Percentiles rank a stretch among this genome's conserved stretches.
Evolutionary conservation across 2,329 filamentous ascomycete genomes (phyloP).

Genomic region (Claviceps cyperi): DNA sequence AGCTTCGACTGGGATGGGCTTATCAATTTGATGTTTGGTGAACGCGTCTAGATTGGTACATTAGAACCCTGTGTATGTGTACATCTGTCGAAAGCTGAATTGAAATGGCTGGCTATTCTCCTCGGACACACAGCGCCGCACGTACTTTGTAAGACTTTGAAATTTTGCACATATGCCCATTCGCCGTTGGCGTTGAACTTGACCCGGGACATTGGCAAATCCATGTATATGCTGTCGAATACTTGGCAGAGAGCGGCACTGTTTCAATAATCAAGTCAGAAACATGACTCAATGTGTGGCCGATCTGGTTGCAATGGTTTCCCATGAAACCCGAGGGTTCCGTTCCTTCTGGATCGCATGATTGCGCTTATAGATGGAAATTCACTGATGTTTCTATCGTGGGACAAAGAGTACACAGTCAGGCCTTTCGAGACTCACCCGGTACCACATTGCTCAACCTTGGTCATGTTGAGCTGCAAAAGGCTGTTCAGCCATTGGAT

Average conservation of each 20-base stretch:
- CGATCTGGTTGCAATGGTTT: too few relatives aligned
- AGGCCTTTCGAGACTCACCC: slow-evolving; percentile 44
- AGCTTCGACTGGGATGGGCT: slow-evolving; percentile 73
- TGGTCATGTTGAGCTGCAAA: slow-evolving; percentile 93
- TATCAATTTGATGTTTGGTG: slow-evolving; percentile 74
- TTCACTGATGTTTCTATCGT: neutral
- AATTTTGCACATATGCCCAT: slow-evolving; percentile 96
- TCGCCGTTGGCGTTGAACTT: slow-evolving; percentile 98
- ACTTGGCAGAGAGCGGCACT: slow-evolving; percentile 94
- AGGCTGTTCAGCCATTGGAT: slow-evolving; percentile 95
- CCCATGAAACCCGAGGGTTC: too few relatives aligned
- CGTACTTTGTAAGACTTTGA: slow-evolving; percentile 93
- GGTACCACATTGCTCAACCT: slow-evolving; percentile 97
- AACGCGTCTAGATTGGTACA: slow-evolving; percentile 50
- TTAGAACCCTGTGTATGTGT: slow-evolving; percentile 3
- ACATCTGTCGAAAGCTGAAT: neutral
- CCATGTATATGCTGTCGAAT: slow-evolving; percentile 94
- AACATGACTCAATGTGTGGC: too few relatives aligned
- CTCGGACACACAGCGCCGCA: neutral
- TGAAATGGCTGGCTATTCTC: neutral
- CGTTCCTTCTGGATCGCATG: too few relatives aligned
- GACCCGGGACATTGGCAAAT: slow-evolving; percentile 87
- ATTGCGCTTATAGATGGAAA: too few relatives aligned
- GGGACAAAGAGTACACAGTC: slow-evolving; percentile 7
- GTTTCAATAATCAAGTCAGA: slow-evolving; percentile 5